Conservation (phyloP, 495 filamentous ascomycete species). For the Penicillium fimorum region DNA sequence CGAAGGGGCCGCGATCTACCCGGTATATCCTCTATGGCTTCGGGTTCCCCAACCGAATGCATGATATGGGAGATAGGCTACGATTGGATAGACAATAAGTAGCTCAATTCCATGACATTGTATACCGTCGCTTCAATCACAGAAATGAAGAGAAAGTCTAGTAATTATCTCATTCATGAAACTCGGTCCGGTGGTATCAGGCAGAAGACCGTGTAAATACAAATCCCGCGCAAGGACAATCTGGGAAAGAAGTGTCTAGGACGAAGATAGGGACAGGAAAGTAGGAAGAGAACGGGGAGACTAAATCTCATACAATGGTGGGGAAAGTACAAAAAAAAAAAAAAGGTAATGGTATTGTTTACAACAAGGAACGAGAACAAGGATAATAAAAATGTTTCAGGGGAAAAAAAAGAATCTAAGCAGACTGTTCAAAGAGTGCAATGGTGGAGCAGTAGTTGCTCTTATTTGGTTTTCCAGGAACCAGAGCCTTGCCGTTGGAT, state of each 20-base stretch:
- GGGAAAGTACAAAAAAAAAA: not conserved
- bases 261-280: not conserved
- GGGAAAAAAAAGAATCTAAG: not conserved
- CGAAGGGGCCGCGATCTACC: too few relatives aligned
- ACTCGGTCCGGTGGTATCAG: not conserved
- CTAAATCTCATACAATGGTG: not conserved
- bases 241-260: not conserved
- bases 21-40: too few relatives aligned
- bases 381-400: not conserved
- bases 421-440: constrained; percentile 54
- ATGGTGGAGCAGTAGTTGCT: constrained; percentile 77
- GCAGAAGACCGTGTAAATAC: not conserved
- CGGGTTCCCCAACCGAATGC: too few relatives aligned
- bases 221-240: not conserved
- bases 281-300: not conserved
- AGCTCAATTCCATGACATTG: not conserved
- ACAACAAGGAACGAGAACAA: not conserved
- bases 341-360: not conserved
- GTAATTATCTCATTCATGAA: not conserved
- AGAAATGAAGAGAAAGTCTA: not conserved
- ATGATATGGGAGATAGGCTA: not conserved
- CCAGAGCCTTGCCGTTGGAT: constrained; percentile 46
- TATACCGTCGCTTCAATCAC: not conserved
- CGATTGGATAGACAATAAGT: not conserved
- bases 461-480: constrained; percentile 62